Base-by-base conservation (phyloP, 2,329 filamentous ascomycete species). In the Coleophoma cylindrospora region DNA sequence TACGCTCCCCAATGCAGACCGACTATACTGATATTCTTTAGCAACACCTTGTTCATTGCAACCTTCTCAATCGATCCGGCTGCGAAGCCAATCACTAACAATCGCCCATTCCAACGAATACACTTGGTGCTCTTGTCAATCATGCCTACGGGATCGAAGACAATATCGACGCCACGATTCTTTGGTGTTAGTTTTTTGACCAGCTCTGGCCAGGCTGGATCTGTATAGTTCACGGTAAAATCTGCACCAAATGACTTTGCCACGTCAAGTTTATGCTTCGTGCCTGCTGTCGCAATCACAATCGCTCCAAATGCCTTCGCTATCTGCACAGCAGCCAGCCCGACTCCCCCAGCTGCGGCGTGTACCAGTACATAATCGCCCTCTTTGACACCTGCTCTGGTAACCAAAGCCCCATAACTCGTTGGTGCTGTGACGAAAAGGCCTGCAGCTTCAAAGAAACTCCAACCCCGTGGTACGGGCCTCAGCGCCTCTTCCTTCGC, bases 1-100 rank as follows among this genome's bases (percentile, higher is more conserved):
- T 96, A 96, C 51, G 85, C 83, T 12, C 92, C 92, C 92, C 92
- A 97, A 71, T 95, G 89, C 62, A 96, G 73, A 1, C 92, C 92
- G 1, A 96, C 87, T 12, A 97, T 74, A 55, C 83, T 86, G 56
- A 96, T 92, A 67, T 96, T 96, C 79, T 96, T 97, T 59, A 97
- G 72, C 54, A 96, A 70, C 22, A 96, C 89, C 68, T 92, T 86
- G 68, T 97, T 97, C 74, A 95, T 83, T 12, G 91, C 87, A 40
- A 97, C 82, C 72, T 94, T 95, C 70, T 97, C 92, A 58, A 96
- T 96, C 46, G 75, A 76, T 0, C 89, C 89, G 0, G 84, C 88
- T 0, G 91, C 91, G 65, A 96, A 97, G 0, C 92, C 92, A 58
- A 97, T 85, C 5, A 97, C 83, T 40, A 96, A 71, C 49, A 97